Evolutionary conservation across 1,139 yeast genomes (phyloP), one percentile per base, ranked within the genome.

Genomic region (Pichia sp.): DNA sequence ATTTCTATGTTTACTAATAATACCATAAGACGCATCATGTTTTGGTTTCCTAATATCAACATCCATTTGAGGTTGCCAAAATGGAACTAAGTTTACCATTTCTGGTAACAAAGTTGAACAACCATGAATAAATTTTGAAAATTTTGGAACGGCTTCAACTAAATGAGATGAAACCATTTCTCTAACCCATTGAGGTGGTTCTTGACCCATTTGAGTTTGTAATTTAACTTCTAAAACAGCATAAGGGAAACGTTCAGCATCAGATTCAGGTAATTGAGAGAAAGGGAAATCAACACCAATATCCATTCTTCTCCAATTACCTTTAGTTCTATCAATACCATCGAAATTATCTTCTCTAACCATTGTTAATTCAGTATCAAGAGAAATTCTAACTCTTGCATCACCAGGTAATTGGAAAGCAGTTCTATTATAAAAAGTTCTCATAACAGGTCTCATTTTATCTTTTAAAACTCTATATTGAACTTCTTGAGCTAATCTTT

Each of bases 351-450:
- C 98, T 67, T 92, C 98, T 65, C 98, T 82, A 37, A 90, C 89
- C 96, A 92, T 87, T 27, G 95, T 73, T 55, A 92, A 76, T 66
- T 92, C 97, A 1, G 98, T 90, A 64, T 92, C 98, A 54, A 92
- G 79, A 41, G 97, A 92, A 54, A 94, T 92, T 73, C 98, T 89
- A 40, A 92, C 98, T 62, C 98, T 80, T 4, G 98, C 98, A 66
- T 92, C 98, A 50, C 98, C 98, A 4, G 98, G 98, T 48, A 92
- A 77, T 69, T 92, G 98, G 77, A 92, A 92, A 7, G 98, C 98
- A 37, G 98, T 92, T 73, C 98, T 84, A 67, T 90, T 89, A 69
- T 92, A 92, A 66, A 92, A 92, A 1, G 97, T 87, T 66, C 98
- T 80, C 70, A 87, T 84, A 35, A 90, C 97, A 1, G 98, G 98